Base-by-base conservation (phyloP, 768 basidiomycete genomes). In the Naganishia kalamii region DNA sequence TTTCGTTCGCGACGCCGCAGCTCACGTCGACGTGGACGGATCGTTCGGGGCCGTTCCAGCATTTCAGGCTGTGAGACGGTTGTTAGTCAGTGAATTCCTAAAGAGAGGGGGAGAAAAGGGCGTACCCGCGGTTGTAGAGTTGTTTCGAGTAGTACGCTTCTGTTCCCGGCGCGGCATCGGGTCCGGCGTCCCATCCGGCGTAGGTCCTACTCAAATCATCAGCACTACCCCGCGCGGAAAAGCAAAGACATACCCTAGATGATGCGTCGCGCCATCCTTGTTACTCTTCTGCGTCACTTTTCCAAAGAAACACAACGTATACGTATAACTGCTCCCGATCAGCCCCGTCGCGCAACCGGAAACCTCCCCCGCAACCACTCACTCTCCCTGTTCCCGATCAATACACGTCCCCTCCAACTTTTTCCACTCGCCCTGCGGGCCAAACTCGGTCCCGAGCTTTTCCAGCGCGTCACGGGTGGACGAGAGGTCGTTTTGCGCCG, bases 21-120 rank as follows among this genome's bases (percentile, higher is more conserved):
- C 85, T 81, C 60, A 96, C 79, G 50, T 89, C 80, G 30, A 99
- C 83, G 74, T 85, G 82, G 33, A 91, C 88, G 67, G 84, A 91
- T 32, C 94, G 85, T 68, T 89, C 84, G 3, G 96, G 96, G 0
- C 96, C 94, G 72, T 96, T 96, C 94, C 93, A 96, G 81, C 94
- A 98, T 72, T 87, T 85, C 4, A 91, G 83, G 43, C 94, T 96
- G 60, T 83, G 49, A n/a, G 37, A 10, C 27, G 51, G 40, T 60
- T 43, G 61, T 52, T 23, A 57, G 52, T 2, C 13, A 37, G 13
- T 25, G n/a, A 35, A 21, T 60, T 30, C 7, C 27, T 30, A 35
- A 17, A 17, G 12, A 25, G 43, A 3, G 4, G 43, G 1, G 23
- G 4, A 1, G 19, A 6, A 19, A 17, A n/a, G 8, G 29, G 59